Percentiles rank a stretch among this genome's conserved stretches.
Conservation (phyloP, 345 rosid genomes). For the Gossypium raimondii region DNA sequence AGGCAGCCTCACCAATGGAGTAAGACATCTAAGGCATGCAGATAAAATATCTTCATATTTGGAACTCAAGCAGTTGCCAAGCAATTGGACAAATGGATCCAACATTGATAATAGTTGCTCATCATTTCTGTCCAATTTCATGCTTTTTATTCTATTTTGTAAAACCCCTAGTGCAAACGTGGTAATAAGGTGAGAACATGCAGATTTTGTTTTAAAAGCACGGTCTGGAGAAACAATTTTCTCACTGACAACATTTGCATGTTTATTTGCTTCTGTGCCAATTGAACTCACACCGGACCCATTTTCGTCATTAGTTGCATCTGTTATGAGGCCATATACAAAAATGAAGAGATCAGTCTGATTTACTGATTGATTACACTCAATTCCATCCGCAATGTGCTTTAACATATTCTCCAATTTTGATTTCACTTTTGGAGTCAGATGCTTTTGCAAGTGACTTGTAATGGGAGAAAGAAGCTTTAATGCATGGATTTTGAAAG, state of each 20-base stretch:
- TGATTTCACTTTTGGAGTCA: conserved; percentile 63
- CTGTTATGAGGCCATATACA: conserved; percentile 55
- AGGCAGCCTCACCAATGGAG: conserved; percentile 63
- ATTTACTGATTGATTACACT: conserved; percentile 69
- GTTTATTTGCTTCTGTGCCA: conserved; percentile 24
- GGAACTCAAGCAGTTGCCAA: conserved; percentile 73
- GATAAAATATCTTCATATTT: conserved; percentile 79
- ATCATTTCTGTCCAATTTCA: conserved; percentile 41
- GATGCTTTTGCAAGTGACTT: conserved; percentile 55
- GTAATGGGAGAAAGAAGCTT: conserved; percentile 66
- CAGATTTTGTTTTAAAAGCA: conserved; percentile 31
- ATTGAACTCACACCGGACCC: conserved; percentile 32
- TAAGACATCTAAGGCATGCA: conserved; percentile 70
- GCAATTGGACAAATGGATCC: conserved; percentile 74
- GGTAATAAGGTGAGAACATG: conserved; percentile 58
- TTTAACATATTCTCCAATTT: conserved; percentile 70
- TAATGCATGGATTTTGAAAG: conserved; percentile 61
- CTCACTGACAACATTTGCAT: conserved; percentile 25
- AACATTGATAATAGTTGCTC: conserved; percentile 52
- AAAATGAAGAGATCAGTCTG: conserved; percentile 68
- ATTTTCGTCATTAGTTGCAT: conserved; percentile 48
- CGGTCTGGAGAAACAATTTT: conserved; percentile 23
- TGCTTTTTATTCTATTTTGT: conserved; percentile 49
- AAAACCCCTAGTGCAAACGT: conserved; percentile 74
- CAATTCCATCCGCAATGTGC: conserved; percentile 76